These are phyloP conservation scores for Hygrophorus russula DNA, from an alignment of 768 basidiomycete species.

Conservation along the genomic window DNA sequence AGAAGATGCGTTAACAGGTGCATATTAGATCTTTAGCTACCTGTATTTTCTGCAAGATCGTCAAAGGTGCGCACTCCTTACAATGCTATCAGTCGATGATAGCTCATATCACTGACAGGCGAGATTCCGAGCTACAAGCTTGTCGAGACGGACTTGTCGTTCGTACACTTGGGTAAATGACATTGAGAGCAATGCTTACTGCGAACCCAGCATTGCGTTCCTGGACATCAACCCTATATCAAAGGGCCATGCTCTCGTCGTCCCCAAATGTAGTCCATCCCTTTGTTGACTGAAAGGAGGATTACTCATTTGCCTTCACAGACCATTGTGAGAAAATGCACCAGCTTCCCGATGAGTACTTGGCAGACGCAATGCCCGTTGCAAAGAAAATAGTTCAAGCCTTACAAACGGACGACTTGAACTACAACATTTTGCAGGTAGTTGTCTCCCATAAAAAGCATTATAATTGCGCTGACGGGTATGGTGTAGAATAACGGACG, in stretches of 20 bases:
- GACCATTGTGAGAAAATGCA: constrained; percentile 83
- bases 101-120: constrained; percentile 46
- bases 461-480: neutral
- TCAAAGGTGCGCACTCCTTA: constrained; percentile 64
- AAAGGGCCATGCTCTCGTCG: constrained; percentile 84
- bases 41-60: constrained; percentile 94
- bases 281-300: neutral
- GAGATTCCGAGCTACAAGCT: constrained; percentile 87
- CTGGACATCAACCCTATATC: constrained; percentile 87
- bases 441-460: neutral
- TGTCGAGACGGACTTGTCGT: constrained; percentile 64
- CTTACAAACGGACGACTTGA: constrained; percentile 37
- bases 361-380: constrained; percentile 64
- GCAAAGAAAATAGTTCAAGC: constrained; percentile 84
- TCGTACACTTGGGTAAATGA: constrained; percentile 16
- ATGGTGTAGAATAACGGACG: constrained; percentile 32
- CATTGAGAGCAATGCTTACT: neutral
- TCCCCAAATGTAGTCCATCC: constrained; percentile 81
- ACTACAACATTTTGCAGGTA: constrained; percentile 79
- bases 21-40: constrained; percentile 38
- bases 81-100: too few relatives aligned
- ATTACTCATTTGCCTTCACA: constrained; percentile 17
- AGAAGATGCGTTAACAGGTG: constrained; percentile 3
- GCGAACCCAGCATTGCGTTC: constrained; percentile 60
- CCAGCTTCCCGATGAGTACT: constrained; percentile 78